Evolutionary conservation across 306 rosid species (phyloP).

Genomic region (Sicyos baderoa): DNA sequence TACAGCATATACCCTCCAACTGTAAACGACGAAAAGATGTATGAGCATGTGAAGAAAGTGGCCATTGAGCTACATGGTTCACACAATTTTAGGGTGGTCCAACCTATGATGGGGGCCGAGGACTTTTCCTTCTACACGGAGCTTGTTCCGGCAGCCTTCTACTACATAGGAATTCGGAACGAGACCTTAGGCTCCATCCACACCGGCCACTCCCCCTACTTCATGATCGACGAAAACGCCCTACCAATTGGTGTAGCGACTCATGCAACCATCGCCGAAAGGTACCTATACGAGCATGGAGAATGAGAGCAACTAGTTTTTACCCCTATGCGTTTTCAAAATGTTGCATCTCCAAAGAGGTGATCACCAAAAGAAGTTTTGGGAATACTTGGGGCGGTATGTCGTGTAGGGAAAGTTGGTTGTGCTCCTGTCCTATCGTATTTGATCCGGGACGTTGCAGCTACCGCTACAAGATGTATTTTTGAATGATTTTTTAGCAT

Average conservation of each 20-base stretch:
- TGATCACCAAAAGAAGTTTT: background rate
- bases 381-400: background rate
- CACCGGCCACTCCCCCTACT: conserved; percentile 87
- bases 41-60: conserved; percentile 80
- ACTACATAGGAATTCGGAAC: conserved; percentile 68
- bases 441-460: background rate
- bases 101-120: conserved; percentile 96
- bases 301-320: background rate
- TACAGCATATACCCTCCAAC: conserved; percentile 83
- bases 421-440: background rate
- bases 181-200: conserved; percentile 80
- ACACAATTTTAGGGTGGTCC: conserved; percentile 60
- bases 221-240: conserved; percentile 79
- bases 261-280: conserved; percentile 82
- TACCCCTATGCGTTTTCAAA: background rate
- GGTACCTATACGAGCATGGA: conserved; percentile 59
- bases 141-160: conserved; percentile 68
- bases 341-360: background rate
- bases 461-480: conserved; percentile 1
- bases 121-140: conserved; percentile 79
- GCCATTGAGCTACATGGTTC: conserved; percentile 60
- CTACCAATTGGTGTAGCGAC: conserved; percentile 71
- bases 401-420: background rate
- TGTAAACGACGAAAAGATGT: conserved; percentile 70
- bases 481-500: background rate